These are phyloP conservation scores for Neoboletus subvelutipes DNA, from an alignment of 768 basidiomycete genomes.

Conservation along the genomic window DNA sequence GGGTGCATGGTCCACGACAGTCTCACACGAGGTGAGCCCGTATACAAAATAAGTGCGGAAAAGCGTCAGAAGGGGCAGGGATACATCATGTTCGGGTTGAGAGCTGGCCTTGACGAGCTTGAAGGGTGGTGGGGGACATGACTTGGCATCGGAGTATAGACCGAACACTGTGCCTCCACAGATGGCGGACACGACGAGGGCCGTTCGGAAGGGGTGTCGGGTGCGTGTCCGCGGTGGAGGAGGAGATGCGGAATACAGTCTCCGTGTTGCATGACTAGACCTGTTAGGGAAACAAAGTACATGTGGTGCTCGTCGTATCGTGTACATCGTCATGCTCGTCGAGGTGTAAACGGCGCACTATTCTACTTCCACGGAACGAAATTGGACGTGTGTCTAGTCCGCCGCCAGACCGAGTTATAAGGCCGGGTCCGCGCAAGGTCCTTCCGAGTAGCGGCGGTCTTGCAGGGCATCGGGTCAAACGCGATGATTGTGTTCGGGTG, in stretches of 20 bases:
- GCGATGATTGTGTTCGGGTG: neutral
- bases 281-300: neutral
- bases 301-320: slow-evolving; percentile 11
- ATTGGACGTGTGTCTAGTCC: neutral
- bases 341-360: neutral
- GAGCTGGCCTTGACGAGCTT: slow-evolving; percentile 1
- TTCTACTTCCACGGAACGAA: neutral
- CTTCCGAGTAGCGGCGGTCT: slow-evolving; percentile 9
- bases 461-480: slow-evolving; percentile 1
- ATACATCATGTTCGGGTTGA: neutral
- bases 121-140: slow-evolving; percentile 25
- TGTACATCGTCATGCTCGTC: slow-evolving; percentile 7
- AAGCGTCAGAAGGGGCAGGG: slow-evolving; percentile 39
- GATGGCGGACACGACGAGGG: slow-evolving; percentile 17
- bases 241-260: slow-evolving; percentile 6
- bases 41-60: slow-evolving; percentile 81
- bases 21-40: slow-evolving; percentile 73
- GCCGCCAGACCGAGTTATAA: neutral
- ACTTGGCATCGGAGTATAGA: slow-evolving; percentile 27
- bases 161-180: slow-evolving; percentile 18
- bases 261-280: neutral
- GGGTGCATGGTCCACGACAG: slow-evolving; percentile 75
- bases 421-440: slow-evolving; percentile 1
- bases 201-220: slow-evolving; percentile 9
- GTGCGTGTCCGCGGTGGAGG: slow-evolving; percentile 1